Base-by-base conservation (phyloP, 345 rosid genomes). In the Firmiana major region DNA sequence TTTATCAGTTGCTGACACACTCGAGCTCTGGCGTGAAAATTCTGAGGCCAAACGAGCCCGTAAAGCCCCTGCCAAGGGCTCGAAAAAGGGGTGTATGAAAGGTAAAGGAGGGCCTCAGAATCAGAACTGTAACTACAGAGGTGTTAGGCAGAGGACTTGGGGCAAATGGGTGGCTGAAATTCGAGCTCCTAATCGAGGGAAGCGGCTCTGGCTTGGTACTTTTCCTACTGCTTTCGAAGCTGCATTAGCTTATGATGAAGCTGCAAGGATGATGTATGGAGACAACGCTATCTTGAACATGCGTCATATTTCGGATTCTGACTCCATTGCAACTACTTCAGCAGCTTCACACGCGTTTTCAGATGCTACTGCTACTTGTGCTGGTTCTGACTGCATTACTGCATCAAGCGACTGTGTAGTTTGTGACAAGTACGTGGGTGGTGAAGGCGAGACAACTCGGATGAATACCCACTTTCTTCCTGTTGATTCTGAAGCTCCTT, bases 121-220 rank as follows among this genome's bases (percentile, higher is more conserved):
- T 45, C 74, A 82, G 15, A 11, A 11, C 26, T 90, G 88, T 45
- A 77, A 70, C 2, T 94, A 89, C 58, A 81, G 98, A 79, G 98
- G 98, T 9, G 97, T 93, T 65, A 85, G 98, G 78, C 98, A 94
- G 75, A 87, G 98, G 79, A 89, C 88, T 2, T 94, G 98, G 98
- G 98, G 98, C 0, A 92, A 92, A 83, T 94, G 98, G 97, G 97
- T 92, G 15, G 91, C 98, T 1, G 98, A 93, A 84, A 94, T 94
- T 45, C 82, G 98, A 74, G 90, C 88, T 75, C 97, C 98, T 1
- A 84, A 86, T 28, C 45, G 84, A 9, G 93, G 94, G 69, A 78
- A 54, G 22, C 81, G 98, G 82, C 79, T 93, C 1, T 94, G 98
- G 98, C 92, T 94, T 0, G 98, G 98, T 45, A 94, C 98, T 28